A percentile compares a stretch with the other conserved stretches of the same genome.
phyloP scores from a whole-genome alignment of 768 basidiomycete species.

The Infundibulicybe gibba region DNA sequence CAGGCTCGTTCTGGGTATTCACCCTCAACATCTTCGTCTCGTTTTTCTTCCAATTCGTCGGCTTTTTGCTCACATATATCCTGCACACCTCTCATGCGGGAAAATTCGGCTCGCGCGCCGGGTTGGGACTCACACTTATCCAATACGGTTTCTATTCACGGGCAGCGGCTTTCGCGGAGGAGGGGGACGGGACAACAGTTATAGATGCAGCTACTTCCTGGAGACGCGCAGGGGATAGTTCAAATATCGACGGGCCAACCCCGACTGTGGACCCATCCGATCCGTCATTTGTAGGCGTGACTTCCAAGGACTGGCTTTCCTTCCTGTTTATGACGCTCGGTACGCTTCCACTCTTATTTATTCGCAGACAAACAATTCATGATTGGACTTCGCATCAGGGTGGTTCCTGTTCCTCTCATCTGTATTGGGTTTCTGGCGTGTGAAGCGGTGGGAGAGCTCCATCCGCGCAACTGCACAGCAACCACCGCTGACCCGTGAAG shows the following conservation, averaged over 20 bases:
- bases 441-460: conserved; percentile 81
- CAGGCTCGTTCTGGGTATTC: conserved; percentile 76
- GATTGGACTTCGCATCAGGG: conserved; percentile 33
- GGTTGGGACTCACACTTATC: conserved; percentile 92
- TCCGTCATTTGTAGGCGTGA: conserved; percentile 26
- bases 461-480: conserved; percentile 41
- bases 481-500: conserved; percentile 36
- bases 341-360: not conserved
- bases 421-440: conserved; percentile 75
- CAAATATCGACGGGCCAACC: not conserved
- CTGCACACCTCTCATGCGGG: conserved; percentile 90
- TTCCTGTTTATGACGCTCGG: conserved; percentile 91
- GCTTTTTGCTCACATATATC: conserved; percentile 89
- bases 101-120: conserved; percentile 90
- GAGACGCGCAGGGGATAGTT: not conserved
- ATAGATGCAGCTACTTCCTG: not conserved
- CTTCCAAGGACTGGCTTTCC: conserved; percentile 84
- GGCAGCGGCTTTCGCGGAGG: conserved; percentile 24
- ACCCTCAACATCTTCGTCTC: conserved; percentile 78
- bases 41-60: conserved; percentile 96
- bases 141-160: conserved; percentile 85
- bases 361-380: conserved; percentile 1
- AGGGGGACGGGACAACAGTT: not conserved
- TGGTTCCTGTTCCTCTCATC: conserved; percentile 93
- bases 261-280: conserved; percentile 18